These are phyloP conservation scores for Austroboletus novae-zelandiae DNA, from an alignment of 1,284 basidiomycete genomes.

Conservation along the genomic window DNA sequence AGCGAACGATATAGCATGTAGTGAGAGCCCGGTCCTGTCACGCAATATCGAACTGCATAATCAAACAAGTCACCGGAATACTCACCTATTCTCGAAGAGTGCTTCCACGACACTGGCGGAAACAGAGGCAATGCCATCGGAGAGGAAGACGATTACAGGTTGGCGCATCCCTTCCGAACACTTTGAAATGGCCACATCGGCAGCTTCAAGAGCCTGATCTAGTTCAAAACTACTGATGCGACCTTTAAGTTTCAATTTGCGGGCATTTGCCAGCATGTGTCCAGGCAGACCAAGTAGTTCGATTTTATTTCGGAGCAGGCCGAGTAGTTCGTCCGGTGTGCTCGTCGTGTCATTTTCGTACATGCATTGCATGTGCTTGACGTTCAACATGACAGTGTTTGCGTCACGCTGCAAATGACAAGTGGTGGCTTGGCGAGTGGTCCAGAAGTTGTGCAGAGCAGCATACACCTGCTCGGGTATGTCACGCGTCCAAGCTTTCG, in stretches of 20 bases:
- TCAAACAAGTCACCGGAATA: not conserved
- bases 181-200: slow-evolving; percentile 39
- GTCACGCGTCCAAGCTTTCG: too few species aligned
- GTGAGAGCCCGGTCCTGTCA: slow-evolving; percentile 51
- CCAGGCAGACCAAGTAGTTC: too few species aligned
- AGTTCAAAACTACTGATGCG: too few species aligned
- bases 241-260: too few species aligned
- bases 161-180: slow-evolving; percentile 54
- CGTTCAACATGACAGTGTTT: slow-evolving; percentile 54
- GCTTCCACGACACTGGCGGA: slow-evolving; percentile 38
- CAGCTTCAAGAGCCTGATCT: slow-evolving; percentile 42
- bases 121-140: slow-evolving; percentile 45
- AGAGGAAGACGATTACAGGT: slow-evolving; percentile 59
- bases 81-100: too few species aligned
- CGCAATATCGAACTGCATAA: too few species aligned
- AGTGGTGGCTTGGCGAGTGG: slow-evolving; percentile 43
- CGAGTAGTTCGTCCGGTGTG: slow-evolving; percentile 45
- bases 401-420: slow-evolving; percentile 43
- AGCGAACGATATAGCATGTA: slow-evolving; percentile 59
- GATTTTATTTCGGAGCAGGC: too few species aligned
- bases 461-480: too few species aligned
- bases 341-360: slow-evolving; percentile 46
- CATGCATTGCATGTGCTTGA: slow-evolving; percentile 27
- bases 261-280: slow-evolving; percentile 49
- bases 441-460: slow-evolving; percentile 52